Conservation (phyloP, 139 green algal genomes). For the Chlamydomonas incerta region DNA sequence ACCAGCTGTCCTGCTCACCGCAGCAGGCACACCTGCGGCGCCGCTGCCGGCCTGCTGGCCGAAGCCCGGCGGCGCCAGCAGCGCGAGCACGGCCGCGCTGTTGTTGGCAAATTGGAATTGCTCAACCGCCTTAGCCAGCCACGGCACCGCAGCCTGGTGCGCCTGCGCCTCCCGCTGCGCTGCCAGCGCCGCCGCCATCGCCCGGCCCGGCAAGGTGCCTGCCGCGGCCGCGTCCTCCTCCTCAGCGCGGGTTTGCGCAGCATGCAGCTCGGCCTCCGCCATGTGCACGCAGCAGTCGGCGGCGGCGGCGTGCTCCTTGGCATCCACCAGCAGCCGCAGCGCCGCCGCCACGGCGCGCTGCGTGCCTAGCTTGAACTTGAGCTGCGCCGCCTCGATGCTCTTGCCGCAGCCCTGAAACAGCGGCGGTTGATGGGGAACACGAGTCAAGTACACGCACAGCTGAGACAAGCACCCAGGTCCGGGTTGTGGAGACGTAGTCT, state of each 20-base stretch:
- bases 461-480: too few relatives aligned
- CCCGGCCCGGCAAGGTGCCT: neutral
- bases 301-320: slow-evolving; percentile 25
- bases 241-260: neutral
- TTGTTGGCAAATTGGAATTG: slow-evolving; percentile 3
- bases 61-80: neutral
- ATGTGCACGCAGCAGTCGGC: slow-evolving; percentile 21
- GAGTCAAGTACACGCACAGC: too few relatives aligned
- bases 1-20: too few relatives aligned
- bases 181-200: neutral
- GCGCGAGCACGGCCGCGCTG: neutral
- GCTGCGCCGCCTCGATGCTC: neutral
- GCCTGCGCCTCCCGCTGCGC: neutral
- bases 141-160: neutral
- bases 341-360: neutral
- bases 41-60: neutral
- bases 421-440: too few relatives aligned
- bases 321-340: slow-evolving; percentile 1
- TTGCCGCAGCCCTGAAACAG: slow-evolving; percentile 31
- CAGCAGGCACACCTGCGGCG: neutral
- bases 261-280: neutral
- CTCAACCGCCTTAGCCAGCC: slow-evolving; percentile 24
- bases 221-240: neutral
- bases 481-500: too few relatives aligned
- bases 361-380: slow-evolving; percentile 13